Evolutionary conservation across 208 protist genomes (phyloP).

Genomic region (Leishmania turanica): DNA sequence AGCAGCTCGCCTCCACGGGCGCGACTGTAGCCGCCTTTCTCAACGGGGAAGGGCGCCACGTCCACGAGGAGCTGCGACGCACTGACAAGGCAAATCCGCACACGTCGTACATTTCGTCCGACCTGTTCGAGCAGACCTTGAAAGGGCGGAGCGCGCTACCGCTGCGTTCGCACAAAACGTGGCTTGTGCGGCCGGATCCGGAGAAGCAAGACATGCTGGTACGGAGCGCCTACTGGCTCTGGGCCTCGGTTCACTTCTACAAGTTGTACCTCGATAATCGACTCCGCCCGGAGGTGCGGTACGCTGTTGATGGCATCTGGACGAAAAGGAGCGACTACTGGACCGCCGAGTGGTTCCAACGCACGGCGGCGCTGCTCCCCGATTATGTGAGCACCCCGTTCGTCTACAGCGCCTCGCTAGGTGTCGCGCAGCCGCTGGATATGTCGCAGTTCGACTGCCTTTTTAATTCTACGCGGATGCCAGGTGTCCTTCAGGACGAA

Average conservation of each 20-base stretch:
- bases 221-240: conserved; percentile 77
- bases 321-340: conserved; percentile 40
- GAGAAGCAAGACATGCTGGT: conserved; percentile 69
- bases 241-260: conserved; percentile 71
- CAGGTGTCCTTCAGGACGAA: conserved; percentile 82
- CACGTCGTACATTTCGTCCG: conserved; percentile 86
- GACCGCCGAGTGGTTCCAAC: conserved; percentile 81
- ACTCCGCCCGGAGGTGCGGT: conserved; percentile 68
- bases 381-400: conserved; percentile 63
- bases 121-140: conserved; percentile 74
- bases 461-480: conserved; percentile 82
- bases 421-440: conserved; percentile 73
- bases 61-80: conserved; percentile 75
- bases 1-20: conserved; percentile 38
- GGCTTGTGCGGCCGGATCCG: conserved; percentile 57
- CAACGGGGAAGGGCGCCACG: conserved; percentile 36
- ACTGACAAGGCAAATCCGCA: conserved; percentile 85
- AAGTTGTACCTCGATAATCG: conserved; percentile 72
- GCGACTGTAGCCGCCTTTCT: conserved; percentile 60
- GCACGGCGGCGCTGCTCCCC: conserved; percentile 64
- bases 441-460: conserved; percentile 83
- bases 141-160: conserved; percentile 64
- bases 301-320: conserved; percentile 6
- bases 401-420: conserved; percentile 44
- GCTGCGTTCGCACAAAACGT: conserved; percentile 57